phyloP scores from a whole-genome alignment of 2,329 filamentous ascomycete genomes.

The Cercospora sesami region DNA sequence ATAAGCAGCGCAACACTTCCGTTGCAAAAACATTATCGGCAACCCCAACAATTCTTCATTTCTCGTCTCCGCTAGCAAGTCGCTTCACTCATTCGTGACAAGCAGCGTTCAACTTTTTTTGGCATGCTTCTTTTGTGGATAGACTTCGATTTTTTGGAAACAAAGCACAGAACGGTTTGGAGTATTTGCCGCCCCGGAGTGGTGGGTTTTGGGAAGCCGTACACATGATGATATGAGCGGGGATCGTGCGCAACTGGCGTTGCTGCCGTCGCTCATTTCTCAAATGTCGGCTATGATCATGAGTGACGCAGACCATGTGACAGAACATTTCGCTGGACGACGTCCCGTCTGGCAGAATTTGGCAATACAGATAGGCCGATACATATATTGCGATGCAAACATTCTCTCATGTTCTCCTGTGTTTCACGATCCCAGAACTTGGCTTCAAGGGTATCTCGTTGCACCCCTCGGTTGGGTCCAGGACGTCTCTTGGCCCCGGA shows the following conservation, averaged over 20 bases:
- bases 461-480: not conserved
- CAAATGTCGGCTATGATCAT: conserved; percentile 17
- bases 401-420: not conserved
- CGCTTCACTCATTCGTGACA: conserved; percentile 22
- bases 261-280: conserved; percentile 17
- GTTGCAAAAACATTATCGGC: not conserved
- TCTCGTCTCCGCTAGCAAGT: conserved; percentile 5
- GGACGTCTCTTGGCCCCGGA: not conserved
- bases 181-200: conserved; percentile 10
- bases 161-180: conserved; percentile 14
- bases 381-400: conserved; percentile 3
- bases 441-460: not conserved
- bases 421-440: not conserved
- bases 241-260: conserved; percentile 21
- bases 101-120: conserved; percentile 13
- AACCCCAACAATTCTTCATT: conserved; percentile 11
- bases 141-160: conserved; percentile 10
- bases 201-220: conserved; percentile 15
- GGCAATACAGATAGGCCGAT: conserved; percentile 12
- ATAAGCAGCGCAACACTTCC: conserved; percentile 5
- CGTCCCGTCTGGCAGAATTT: not conserved
- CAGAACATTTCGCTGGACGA: conserved; percentile 8
- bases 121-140: conserved; percentile 28
- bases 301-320: conserved; percentile 16
- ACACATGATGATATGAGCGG: not conserved